Base-by-base conservation (phyloP, 2,329 filamentous ascomycete genomes). In the Aplosporella prunicola region DNA sequence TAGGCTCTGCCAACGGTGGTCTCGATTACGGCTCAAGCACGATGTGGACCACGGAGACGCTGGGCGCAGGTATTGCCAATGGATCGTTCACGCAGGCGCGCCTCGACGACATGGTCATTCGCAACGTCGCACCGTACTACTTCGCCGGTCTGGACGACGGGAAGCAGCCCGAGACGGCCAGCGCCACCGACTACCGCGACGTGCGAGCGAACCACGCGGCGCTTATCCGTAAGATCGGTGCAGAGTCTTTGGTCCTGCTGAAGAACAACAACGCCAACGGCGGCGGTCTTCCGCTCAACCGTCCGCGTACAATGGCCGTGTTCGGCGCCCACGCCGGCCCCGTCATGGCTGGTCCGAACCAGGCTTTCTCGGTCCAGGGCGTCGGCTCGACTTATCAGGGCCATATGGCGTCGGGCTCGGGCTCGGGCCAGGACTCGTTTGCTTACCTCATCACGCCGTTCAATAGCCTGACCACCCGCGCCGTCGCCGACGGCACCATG, bases 341-440 rank as follows among this genome's bases (percentile, higher is more conserved):
- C 13, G 37, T 17, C 25, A 34, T 34, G 31, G 37, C 30, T 17
- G 37, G 37, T 5, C 37, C 37, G 28, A 94, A 94, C 51, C 69
- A 83, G 40, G 93, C 78, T 47, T 67, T 93, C 35, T 72, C 87
- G 35, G 85, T 84, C 0, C 82, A 86, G 56, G 76, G 71, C 1
- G 71, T 80, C 39, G 61, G 70, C 5, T 31, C 37, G 2, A 57
- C 71, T 16, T 62, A 64, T 33, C 84, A 94, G 55, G 72, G 78
- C n/a, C 63, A 69, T 8, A 67, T 95, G 2, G 86, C 74, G 3
- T 81, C 80, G 11, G 89, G 88, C 11, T 95, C 88, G 88, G 89
- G 89, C 10, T 91, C 83, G 4, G 88, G 88, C 1, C 78, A 86
- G 0, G 86, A 87, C 5, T 78, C 93, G 29, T 91, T 88, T 44